Evolutionary conservation across 768 basidiomycete species (phyloP).

Genomic region (Tylopilus vinaceipallidus): DNA sequence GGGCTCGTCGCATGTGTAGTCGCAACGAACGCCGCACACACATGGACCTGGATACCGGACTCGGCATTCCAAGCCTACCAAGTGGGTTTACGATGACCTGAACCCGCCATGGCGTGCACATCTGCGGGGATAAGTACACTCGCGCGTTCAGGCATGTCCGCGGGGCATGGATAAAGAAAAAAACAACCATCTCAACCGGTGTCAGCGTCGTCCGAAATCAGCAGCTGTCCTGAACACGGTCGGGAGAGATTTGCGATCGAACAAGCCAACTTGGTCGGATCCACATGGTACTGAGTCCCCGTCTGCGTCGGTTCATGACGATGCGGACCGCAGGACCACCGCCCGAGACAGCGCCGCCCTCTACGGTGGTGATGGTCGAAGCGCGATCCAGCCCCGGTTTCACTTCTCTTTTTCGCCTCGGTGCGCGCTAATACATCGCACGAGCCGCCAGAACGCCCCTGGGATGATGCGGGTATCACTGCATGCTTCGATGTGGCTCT

Average conservation of each 20-base stretch:
- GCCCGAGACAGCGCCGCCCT: neutral
- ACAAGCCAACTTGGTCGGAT: too few relatives aligned
- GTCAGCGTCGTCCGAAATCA: neutral
- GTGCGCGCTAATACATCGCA: neutral
- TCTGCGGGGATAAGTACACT: neutral
- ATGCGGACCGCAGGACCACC: neutral
- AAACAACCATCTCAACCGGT: neutral
- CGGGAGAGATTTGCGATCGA: neutral
- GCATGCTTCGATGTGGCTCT: neutral
- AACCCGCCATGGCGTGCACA: neutral
- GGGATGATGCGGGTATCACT: neutral
- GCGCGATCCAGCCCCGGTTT: neutral
- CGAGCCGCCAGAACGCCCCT: neutral
- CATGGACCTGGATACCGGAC: neutral
- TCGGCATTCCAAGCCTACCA: neutral
- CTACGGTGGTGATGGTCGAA: neutral
- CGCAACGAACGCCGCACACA: neutral
- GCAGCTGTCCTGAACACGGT: constrained; percentile 6
- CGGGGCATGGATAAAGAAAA: too few relatives aligned
- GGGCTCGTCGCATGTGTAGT: neutral
- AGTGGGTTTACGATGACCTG: neutral
- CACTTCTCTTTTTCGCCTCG: neutral
- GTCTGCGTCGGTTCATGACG: neutral
- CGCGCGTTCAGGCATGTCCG: neutral
- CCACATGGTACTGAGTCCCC: neutral